phyloP scores from a whole-genome alignment of 1,284 basidiomycete genomes.

The Ganoderma leucocontextum region DNA sequence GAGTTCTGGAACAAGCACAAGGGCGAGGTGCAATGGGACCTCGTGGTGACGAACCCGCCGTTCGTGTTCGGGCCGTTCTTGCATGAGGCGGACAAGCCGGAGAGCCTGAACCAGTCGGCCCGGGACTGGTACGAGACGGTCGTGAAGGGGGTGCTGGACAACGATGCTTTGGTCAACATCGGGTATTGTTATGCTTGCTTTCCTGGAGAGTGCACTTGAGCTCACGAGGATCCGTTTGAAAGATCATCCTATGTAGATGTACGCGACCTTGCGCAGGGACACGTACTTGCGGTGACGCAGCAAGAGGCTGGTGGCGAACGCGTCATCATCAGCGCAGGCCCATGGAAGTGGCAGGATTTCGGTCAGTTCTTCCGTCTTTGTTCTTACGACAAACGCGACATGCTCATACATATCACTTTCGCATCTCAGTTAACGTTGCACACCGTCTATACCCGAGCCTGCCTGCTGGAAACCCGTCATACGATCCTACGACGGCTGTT shows the following conservation, averaged over 20 bases:
- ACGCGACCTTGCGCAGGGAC: slow-evolving; percentile 65
- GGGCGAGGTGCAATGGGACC: slow-evolving; percentile 55
- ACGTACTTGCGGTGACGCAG: slow-evolving; percentile 60
- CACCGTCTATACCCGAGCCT: slow-evolving; percentile 24
- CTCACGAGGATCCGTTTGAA: not conserved
- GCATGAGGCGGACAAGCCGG: slow-evolving; percentile 56
- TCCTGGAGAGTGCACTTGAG: not conserved
- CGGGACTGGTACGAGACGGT: slow-evolving; percentile 45
- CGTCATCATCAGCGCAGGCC: slow-evolving; percentile 46
- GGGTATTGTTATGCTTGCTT: slow-evolving; percentile 13
- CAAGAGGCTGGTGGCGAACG: slow-evolving; percentile 62
- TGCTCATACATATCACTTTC: not conserved
- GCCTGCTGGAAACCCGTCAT: slow-evolving; percentile 19
- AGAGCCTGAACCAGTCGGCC: slow-evolving; percentile 64
- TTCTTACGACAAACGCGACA: too few relatives aligned
- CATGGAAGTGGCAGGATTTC: slow-evolving; percentile 39
- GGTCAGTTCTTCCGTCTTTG: slow-evolving; percentile 21
- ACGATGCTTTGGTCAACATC: slow-evolving; percentile 26
- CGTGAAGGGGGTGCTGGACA: slow-evolving; percentile 31
- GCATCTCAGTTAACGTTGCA: slow-evolving; percentile 18
- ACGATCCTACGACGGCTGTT: slow-evolving; percentile 40
- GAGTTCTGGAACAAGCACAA: slow-evolving; percentile 64
- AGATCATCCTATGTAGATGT: slow-evolving; percentile 60
- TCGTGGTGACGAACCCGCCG: slow-evolving; percentile 64
- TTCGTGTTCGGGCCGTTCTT: slow-evolving; percentile 57